Percentiles rank a stretch among this genome's conserved stretches.
These are phyloP conservation scores for Metschnikowia corniflorae DNA, from an alignment of 805 yeast species.

Conservation along the genomic window DNA sequence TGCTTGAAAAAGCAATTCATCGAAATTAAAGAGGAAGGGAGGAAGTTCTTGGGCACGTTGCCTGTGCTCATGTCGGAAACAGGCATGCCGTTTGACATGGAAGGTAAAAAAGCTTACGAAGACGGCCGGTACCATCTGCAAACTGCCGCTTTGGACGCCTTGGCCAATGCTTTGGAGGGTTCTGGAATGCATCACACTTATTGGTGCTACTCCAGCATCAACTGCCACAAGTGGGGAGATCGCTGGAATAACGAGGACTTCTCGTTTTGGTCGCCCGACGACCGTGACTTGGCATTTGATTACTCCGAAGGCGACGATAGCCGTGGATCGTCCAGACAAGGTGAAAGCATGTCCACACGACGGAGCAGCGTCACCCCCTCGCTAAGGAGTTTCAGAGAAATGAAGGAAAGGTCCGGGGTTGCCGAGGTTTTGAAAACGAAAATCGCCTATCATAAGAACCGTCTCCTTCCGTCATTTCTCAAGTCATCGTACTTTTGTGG, in stretches of 20 bases:
- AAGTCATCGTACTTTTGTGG: constrained; percentile 7
- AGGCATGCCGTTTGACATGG: constrained; percentile 98
- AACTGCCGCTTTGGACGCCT: constrained; percentile 78
- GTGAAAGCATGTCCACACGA: constrained; percentile 10
- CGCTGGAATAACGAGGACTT: constrained; percentile 92
- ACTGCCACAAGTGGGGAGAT: constrained; percentile 85
- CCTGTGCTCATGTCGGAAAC: constrained; percentile 87
- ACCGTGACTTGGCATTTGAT: constrained; percentile 30
- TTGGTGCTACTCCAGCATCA: constrained; percentile 80
- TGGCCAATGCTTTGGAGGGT: constrained; percentile 74
- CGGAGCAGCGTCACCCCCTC: constrained; percentile 15
- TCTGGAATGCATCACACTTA: constrained; percentile 67
- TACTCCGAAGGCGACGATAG: constrained; percentile 11
- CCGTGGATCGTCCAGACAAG: constrained; percentile 3
- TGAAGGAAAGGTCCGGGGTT: constrained; percentile 9
- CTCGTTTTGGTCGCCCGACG: constrained; percentile 78
- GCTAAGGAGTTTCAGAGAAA: constrained; percentile 9
- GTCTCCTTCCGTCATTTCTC: constrained; percentile 11
- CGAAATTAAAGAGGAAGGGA: constrained; percentile 65
- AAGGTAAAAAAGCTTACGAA: constrained; percentile 64
- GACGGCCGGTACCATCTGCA: constrained; percentile 71
- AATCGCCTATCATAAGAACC: constrained; percentile 11
- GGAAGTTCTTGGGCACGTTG: constrained; percentile 56
- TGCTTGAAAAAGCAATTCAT: constrained; percentile 65
- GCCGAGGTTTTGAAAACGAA: constrained; percentile 10